Percentiles rank a stretch among this genome's conserved stretches.
phyloP scores from a whole-genome alignment of 192 early-diverging fungal genomes.

The Glomus cerebriforme region DNA sequence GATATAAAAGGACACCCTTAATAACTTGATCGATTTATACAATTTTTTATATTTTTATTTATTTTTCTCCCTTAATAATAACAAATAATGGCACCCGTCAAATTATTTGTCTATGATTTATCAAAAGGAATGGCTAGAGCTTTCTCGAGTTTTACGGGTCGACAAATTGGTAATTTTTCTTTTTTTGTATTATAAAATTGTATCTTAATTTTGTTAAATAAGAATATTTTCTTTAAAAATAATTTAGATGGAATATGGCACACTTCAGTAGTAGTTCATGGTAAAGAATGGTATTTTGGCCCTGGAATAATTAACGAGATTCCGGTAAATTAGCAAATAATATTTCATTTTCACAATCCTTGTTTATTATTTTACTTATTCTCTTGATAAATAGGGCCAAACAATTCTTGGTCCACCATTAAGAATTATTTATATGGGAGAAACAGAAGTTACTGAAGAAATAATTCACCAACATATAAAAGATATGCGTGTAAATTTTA shows the following conservation, averaged over 20 bases:
- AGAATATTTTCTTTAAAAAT: neutral
- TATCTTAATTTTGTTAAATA: neutral
- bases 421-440: slow-evolving; percentile 74
- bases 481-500: slow-evolving; percentile 53
- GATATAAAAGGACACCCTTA: no score
- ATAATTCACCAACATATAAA: slow-evolving; percentile 73
- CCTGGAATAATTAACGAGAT: slow-evolving; percentile 63
- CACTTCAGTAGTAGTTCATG: slow-evolving; percentile 76
- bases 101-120: slow-evolving; percentile 65
- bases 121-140: slow-evolving; percentile 74
- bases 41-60: neutral
- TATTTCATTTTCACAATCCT: neutral
- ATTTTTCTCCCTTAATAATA: neutral
- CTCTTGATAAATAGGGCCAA: slow-evolving; percentile 38
- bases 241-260: slow-evolving; percentile 60
- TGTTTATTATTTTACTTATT: neutral
- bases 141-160: slow-evolving; percentile 68
- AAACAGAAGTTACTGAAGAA: slow-evolving; percentile 71
- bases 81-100: slow-evolving; percentile 28
- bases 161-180: slow-evolving; percentile 60
- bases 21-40: no score
- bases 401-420: slow-evolving; percentile 71
- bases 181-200: neutral
- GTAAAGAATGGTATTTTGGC: slow-evolving; percentile 78
- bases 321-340: slow-evolving; percentile 36